A percentile compares a stretch with the other conserved stretches of the same genome.
Conservation (phyloP, 495 filamentous ascomycete genomes). For the Podospora australis region DNA sequence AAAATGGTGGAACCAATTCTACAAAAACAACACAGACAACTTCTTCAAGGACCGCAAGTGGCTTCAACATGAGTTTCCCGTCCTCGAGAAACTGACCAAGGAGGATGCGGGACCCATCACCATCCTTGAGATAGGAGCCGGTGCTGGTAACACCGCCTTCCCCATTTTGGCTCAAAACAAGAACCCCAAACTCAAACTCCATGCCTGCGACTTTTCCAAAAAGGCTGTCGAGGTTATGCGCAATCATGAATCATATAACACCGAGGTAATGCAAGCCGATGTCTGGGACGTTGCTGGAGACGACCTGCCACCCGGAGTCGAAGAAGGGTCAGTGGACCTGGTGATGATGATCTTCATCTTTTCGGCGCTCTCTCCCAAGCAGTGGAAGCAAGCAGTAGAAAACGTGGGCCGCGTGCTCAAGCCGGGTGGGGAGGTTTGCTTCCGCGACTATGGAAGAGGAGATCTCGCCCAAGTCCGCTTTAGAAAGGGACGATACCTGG, state of each 20-base stretch:
- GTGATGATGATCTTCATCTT: slow-evolving; percentile 96
- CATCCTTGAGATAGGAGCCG: slow-evolving; percentile 87
- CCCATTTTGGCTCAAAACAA: slow-evolving; percentile 75
- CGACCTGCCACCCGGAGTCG: slow-evolving; percentile 69
- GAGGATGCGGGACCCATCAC: slow-evolving; percentile 53
- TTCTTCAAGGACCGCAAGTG: slow-evolving; percentile 99
- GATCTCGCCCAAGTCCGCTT: slow-evolving; percentile 96
- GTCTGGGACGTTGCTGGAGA: slow-evolving; percentile 81
- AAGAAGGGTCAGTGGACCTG: slow-evolving; percentile 72
- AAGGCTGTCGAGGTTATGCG: slow-evolving; percentile 87
- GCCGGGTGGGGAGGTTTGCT: slow-evolving; percentile 81
- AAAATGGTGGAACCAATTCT: slow-evolving; percentile 96
- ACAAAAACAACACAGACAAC: slow-evolving; percentile 87
- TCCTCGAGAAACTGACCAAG: slow-evolving; percentile 63
- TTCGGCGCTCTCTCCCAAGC: slow-evolving; percentile 75
- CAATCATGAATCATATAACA: slow-evolving; percentile 55
- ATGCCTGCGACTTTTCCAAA: slow-evolving; percentile 91
- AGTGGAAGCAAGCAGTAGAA: slow-evolving; percentile 75
- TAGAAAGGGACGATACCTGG: slow-evolving; percentile 85
- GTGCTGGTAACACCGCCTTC: slow-evolving; percentile 93
- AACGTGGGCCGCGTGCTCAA: slow-evolving; percentile 80
- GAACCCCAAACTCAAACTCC: slow-evolving; percentile 69
- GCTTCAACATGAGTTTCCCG: slow-evolving; percentile 89
- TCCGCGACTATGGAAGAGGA: slow-evolving; percentile 91
- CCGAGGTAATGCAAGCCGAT: slow-evolving; percentile 66